Conservation (phyloP, 352 stramenopile genomes). For the Phytophthora pluvialis region DNA sequence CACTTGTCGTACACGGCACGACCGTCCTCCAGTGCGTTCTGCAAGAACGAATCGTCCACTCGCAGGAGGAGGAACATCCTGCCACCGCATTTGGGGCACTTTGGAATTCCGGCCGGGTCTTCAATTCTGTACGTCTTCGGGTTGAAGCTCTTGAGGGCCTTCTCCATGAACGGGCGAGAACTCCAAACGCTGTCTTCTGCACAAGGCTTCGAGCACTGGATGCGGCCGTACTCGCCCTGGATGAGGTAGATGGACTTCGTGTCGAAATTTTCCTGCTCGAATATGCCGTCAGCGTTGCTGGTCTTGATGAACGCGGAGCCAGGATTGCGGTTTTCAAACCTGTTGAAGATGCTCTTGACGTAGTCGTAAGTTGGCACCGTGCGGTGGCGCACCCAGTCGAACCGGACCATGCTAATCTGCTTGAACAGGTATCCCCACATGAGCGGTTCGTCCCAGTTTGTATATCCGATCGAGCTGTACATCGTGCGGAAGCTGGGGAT, state of each 20-base stretch:
- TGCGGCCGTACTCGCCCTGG: constrained; percentile 68
- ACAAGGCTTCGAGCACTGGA: constrained; percentile 62
- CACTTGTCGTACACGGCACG: constrained; percentile 50
- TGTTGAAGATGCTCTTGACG: constrained; percentile 51
- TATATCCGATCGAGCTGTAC: constrained; percentile 67
- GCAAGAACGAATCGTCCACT: constrained; percentile 56
- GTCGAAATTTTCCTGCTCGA: constrained; percentile 72
- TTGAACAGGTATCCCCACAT: constrained; percentile 75
- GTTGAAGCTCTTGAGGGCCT: constrained; percentile 57
- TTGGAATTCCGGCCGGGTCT: constrained; percentile 53
- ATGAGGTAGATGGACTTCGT: constrained; percentile 59
- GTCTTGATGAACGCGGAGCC: constrained; percentile 71
- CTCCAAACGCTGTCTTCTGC: constrained; percentile 55
- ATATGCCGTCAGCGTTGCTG: constrained; percentile 77
- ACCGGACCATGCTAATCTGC: constrained; percentile 63
- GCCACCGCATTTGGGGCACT: constrained; percentile 58
- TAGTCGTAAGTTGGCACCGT: constrained; percentile 61
- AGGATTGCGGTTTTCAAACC: constrained; percentile 33
- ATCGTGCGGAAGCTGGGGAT: constrained; percentile 61
- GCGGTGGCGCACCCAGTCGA: constrained; percentile 55
- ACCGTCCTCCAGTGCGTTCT: constrained; percentile 46
- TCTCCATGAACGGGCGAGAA: constrained; percentile 60
- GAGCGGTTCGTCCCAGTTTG: constrained; percentile 45
- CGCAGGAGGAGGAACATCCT: constrained; percentile 59
- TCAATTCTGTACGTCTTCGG: constrained; percentile 61